Evolutionary conservation across 169 alveolate species (phyloP).

Genomic region (Babesia divergens): DNA sequence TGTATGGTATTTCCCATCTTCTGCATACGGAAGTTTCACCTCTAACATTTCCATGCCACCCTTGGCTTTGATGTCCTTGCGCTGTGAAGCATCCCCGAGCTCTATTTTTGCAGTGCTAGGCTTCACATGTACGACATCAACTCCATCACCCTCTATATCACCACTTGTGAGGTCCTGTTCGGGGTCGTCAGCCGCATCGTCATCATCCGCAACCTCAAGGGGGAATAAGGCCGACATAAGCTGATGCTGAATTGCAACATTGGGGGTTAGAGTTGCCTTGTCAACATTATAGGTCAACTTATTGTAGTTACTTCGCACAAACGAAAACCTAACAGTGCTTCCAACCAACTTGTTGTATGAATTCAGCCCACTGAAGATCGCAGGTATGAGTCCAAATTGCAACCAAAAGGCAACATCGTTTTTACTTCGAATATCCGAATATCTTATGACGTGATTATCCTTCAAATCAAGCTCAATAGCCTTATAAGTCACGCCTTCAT

Average conservation of each 20-base stretch:
- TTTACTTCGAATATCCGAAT: constrained; percentile 25
- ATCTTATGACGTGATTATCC: constrained; percentile 33
- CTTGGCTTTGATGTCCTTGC: no score
- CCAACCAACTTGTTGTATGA: constrained; percentile 53
- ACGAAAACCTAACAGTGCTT: constrained; percentile 53
- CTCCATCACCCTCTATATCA: constrained; percentile 15
- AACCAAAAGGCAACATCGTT: constrained; percentile 56
- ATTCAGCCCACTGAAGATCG: constrained; percentile 50
- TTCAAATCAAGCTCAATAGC: constrained; percentile 25
- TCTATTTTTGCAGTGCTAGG: no score
- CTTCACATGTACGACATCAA: no score
- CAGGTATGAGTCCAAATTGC: constrained; percentile 64
- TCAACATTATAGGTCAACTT: constrained; percentile 24
- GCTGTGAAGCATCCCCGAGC: no score
- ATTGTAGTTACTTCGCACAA: constrained; percentile 36
- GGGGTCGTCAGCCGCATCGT: constrained; percentile 44
- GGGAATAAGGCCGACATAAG: constrained; percentile 11
- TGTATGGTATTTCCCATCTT: constrained; percentile 54
- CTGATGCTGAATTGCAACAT: constrained; percentile 18
- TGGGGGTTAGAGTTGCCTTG: constrained; percentile 11
- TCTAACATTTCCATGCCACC: constrained; percentile 5
- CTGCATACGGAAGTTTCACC: constrained; percentile 25
- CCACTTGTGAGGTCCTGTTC: constrained; percentile 26
- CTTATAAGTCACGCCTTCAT: constrained; percentile 16
- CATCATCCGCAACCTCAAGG: constrained; percentile 26